Evolutionary conservation across 2,329 filamentous ascomycete genomes (phyloP).

Genomic region (Penicillium fuscoglaucum): DNA sequence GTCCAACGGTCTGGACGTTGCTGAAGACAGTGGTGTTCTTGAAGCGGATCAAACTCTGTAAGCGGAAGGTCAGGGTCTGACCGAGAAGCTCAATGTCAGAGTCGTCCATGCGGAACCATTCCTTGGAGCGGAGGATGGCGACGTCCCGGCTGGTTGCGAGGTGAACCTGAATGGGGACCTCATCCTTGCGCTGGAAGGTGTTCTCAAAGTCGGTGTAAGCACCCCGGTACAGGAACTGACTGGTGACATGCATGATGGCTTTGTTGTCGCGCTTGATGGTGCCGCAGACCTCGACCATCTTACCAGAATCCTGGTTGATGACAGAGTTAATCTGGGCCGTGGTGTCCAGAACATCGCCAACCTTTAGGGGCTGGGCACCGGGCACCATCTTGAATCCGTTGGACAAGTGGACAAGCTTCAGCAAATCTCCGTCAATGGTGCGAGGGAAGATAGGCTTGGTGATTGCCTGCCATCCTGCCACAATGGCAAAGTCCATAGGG

Average conservation of each 20-base stretch:
- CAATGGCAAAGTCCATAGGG: conserved; percentile 98
- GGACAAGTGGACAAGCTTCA: conserved; percentile 94
- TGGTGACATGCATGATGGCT: conserved; percentile 96
- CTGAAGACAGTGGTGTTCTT: conserved; percentile 94
- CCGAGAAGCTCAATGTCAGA: conserved; percentile 83
- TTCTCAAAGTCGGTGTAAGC: conserved; percentile 92
- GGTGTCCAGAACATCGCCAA: conserved; percentile 88
- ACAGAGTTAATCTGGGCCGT: conserved; percentile 96
- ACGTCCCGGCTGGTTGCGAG: conserved; percentile 86
- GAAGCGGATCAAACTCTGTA: conserved; percentile 87
- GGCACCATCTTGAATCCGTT: conserved; percentile 99
- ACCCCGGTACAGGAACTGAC: conserved; percentile 95
- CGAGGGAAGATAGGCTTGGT: conserved; percentile 99
- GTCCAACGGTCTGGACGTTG: conserved; percentile 85
- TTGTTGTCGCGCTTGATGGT: conserved; percentile 83
- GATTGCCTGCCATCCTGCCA: conserved; percentile 98
- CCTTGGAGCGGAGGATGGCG: conserved; percentile 90
- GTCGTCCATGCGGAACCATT: conserved; percentile 92
- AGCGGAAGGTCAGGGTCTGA: conserved; percentile 92
- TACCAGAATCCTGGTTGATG: conserved; percentile 95
- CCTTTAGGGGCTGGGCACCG: conserved; percentile 90
- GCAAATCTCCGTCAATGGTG: conserved; percentile 89
- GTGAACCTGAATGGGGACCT: conserved; percentile 92
- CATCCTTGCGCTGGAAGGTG: conserved; percentile 96
- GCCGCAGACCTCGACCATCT: conserved; percentile 99